Base-by-base conservation (phyloP, 1,284 basidiomycete genomes). In the Ceratobasidium sp. region DNA sequence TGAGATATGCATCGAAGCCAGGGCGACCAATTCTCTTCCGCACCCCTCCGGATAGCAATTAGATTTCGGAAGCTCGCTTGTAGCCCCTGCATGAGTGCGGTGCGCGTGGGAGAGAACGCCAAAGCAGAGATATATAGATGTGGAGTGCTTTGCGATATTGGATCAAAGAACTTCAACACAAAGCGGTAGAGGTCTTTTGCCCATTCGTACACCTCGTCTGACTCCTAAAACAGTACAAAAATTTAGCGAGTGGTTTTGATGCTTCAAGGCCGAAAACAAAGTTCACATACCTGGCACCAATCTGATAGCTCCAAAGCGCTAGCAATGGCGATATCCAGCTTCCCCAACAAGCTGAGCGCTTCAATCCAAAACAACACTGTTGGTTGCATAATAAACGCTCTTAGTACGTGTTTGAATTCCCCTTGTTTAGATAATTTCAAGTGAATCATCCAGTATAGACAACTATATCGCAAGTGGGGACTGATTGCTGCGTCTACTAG, bases 301-400 rank as follows among this genome's bases (percentile, higher is more conserved):
- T 22, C 15, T 27, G 22, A 17, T 24, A 73, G 17, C 2, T 51
- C 27, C 27, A 3, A 17, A 14, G 65, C 36, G 9, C 62, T 47
- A 17, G 51, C 3, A 33, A 57, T 24, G 3, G 33, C 69, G 7
- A 15, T 33, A 50, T 76, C 22, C 4, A 73, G n/a, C 15, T 53
- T 41, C 11, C 45, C 54, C 19, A 66, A 3, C 14, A 76, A 29
- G 50, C 75, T 76, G 11, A 76, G 60, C 9, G 45, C 53, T 45
- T 73, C 71, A 36, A 76, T 50, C 75, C 71, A 76, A 22, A 27
- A 62, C 17, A 75, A 41, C n/a, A 73, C 15, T 2, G 22, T n/a
- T 3, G 66, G 48, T 15, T 47, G 41, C 17, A 45, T 29, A 19
- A 75, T n/a, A 7, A 75, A n/a, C 9, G 48, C 27, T 5, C 19